Percentiles rank a stretch among this genome's conserved stretches.
phyloP scores from a whole-genome alignment of 495 filamentous ascomycete species.

The Daldinia decipiens region DNA sequence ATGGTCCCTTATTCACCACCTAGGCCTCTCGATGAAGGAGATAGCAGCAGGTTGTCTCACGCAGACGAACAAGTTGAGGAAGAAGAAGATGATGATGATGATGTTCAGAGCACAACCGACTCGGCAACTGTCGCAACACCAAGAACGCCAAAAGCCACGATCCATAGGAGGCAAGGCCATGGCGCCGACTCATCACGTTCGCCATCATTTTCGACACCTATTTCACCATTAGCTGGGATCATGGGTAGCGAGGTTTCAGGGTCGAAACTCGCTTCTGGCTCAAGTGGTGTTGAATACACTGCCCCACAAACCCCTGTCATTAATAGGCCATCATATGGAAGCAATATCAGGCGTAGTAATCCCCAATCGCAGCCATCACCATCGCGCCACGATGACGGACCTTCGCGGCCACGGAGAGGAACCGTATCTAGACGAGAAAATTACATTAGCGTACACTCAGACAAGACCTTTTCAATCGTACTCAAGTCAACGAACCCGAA shows the following conservation, averaged over 20 bases:
- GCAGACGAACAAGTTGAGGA: slow-evolving; percentile 23
- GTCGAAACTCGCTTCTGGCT: slow-evolving; percentile 55
- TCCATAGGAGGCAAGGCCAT: slow-evolving; percentile 32
- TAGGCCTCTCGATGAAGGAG: slow-evolving; percentile 50
- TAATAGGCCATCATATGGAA: slow-evolving; percentile 43
- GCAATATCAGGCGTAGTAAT: slow-evolving; percentile 48
- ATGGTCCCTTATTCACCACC: slow-evolving; percentile 65
- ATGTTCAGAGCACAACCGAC: slow-evolving; percentile 8
- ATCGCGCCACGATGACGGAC: slow-evolving; percentile 38
- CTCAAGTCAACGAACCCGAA: slow-evolving; percentile 40
- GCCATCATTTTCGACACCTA: slow-evolving; percentile 47
- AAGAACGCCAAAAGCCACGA: slow-evolving; percentile 34
- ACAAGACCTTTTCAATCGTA: slow-evolving; percentile 61
- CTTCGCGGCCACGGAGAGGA: slow-evolving; percentile 37
- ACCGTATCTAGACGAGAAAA: slow-evolving; percentile 53
- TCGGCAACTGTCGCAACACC: slow-evolving; percentile 31
- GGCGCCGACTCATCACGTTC: slow-evolving; percentile 55
- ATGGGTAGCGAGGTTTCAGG: slow-evolving; percentile 59
- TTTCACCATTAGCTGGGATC: slow-evolving; percentile 50
- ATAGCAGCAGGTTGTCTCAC: slow-evolving; percentile 26
- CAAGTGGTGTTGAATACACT: slow-evolving; percentile 50
- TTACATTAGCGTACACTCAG: slow-evolving; percentile 55
- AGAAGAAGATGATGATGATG: slow-evolving; percentile 12
- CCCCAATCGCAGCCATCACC: slow-evolving; percentile 37
- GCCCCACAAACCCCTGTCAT: slow-evolving; percentile 50